Conservation (phyloP, 2,329 filamentous ascomycete genomes). For the Macrophomina phaseolina region DNA sequence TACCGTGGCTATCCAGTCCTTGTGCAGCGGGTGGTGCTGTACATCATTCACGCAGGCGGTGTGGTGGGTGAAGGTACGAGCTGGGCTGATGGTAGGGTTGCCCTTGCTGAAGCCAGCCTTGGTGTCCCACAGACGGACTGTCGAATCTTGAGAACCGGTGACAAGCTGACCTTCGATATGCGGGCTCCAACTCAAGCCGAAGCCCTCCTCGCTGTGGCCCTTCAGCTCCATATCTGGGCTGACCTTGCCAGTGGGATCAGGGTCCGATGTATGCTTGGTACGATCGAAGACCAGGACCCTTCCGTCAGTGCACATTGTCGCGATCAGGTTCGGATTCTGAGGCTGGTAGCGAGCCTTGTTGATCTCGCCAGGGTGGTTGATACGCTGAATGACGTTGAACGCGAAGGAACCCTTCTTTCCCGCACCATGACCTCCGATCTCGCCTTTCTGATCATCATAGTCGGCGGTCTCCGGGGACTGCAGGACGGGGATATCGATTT, state of each 20-base stretch:
- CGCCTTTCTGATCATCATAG: conserved; percentile 89
- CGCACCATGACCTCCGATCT: conserved; percentile 91
- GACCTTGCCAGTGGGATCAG: conserved; percentile 67
- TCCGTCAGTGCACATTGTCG: conserved; percentile 87
- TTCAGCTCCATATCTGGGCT: conserved; percentile 84
- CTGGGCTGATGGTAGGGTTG: conserved; percentile 72
- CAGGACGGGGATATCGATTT: conserved; percentile 88
- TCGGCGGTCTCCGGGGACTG: conserved; percentile 75
- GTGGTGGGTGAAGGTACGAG: conserved; percentile 83
- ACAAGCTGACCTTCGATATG: conserved; percentile 80
- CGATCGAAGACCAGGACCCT: conserved; percentile 93
- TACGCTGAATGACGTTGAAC: conserved; percentile 92
- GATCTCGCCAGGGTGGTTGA: conserved; percentile 94
- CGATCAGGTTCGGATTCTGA: conserved; percentile 95
- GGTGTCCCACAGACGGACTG: conserved; percentile 91
- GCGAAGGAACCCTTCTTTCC: conserved; percentile 73
- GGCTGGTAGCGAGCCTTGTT: conserved; percentile 99
- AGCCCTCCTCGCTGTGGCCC: conserved; percentile 88
- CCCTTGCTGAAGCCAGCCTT: conserved; percentile 71
- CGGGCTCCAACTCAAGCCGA: conserved; percentile 91
- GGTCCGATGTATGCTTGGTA: conserved; percentile 85
- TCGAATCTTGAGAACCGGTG: conserved; percentile 90
- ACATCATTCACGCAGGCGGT: conserved; percentile 94
- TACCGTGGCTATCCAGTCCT: conserved; percentile 82
- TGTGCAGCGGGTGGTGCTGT: conserved; percentile 88